Percentiles rank a stretch among this genome's conserved stretches.
These are phyloP conservation scores for Parasitella parasitica DNA, from an alignment of 371 early-diverging fungal species.

Conservation along the genomic window DNA sequence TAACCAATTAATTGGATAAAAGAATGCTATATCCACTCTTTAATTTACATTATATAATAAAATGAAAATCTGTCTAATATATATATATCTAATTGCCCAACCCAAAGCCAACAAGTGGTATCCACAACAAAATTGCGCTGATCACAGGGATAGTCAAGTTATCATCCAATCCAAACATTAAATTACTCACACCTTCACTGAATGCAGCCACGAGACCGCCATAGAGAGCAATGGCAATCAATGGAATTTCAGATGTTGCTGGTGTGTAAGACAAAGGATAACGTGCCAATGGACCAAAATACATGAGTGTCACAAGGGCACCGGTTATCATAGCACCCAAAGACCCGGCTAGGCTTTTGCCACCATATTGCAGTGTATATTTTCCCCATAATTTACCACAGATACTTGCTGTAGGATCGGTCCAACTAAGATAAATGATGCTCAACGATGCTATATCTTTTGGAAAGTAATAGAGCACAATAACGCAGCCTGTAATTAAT, in stretches of 20 bases:
- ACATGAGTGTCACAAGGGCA: slow-evolving; percentile 41
- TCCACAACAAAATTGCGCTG: slow-evolving; percentile 43
- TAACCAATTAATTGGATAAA: too few species aligned
- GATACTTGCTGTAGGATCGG: slow-evolving; percentile 56
- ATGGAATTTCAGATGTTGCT: slow-evolving; percentile 10
- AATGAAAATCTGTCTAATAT: background rate
- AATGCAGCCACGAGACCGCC: slow-evolving; percentile 51
- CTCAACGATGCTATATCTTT: slow-evolving; percentile 53
- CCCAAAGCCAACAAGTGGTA: slow-evolving; percentile 26
- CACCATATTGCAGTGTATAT: slow-evolving; percentile 45
- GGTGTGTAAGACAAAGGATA: slow-evolving; percentile 24
- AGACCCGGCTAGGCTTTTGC: slow-evolving; percentile 54
- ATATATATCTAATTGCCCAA: slow-evolving; percentile 10
- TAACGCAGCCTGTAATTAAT: slow-evolving; percentile 46
- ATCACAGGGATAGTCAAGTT: slow-evolving; percentile 50
- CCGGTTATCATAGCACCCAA: slow-evolving; percentile 44
- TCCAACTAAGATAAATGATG: slow-evolving; percentile 56
- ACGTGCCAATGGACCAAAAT: slow-evolving; percentile 28
- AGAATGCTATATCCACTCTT: background rate
- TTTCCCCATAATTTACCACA: slow-evolving; percentile 51
- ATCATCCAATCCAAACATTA: slow-evolving; percentile 39
- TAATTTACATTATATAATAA: background rate
- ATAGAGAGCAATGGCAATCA: slow-evolving; percentile 30
- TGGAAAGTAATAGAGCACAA: slow-evolving; percentile 45
- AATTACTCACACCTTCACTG: slow-evolving; percentile 44